Evolutionary conservation across 75 land plant genomes (phyloP), one percentile per base, ranked within the genome.

Genomic region (Azolla pinnata): DNA sequence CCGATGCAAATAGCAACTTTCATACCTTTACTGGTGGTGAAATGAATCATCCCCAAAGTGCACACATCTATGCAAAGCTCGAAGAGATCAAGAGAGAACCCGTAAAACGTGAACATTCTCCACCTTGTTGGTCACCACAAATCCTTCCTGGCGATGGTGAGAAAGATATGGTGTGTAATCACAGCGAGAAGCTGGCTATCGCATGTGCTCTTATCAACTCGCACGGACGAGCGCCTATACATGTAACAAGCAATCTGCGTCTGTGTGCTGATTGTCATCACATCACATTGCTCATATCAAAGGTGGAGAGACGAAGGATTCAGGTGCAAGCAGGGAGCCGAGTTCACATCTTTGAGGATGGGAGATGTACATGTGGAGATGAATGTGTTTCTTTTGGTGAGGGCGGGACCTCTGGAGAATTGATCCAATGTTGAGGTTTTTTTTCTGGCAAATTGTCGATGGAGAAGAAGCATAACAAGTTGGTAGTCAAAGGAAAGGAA

Each of bases 251-350:
- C 61, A 76, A 85, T 69, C 53, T 79, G 30, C 68, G 85, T 24
- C 56, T 81, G 5, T 78, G 85, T 67, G 85, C 57, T 45, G 79
- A 75, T 56, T 82, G 88, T 68, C 88, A 85, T 57, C 70, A 63
- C 52, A 70, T 75, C 47, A 54, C 71, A 31, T 81, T 79, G 31
- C 72, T 78, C 47, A 35, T 81, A 29, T 82, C 88, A 7, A 82
- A 57, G 47, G 32, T 76, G n/a, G 21, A 60, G 18, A 51, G 52
- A 53, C 49, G 74, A 26, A 70, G 69, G 34, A 71, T 85, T 42
- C 5, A 76, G 44, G 82, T 85, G 45, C 78, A 79, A 63, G 88
- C 79, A 70, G 67, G 77, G 17, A 70, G 62, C 44, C 67, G 85
- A 59, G 73, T 75, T 51, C 88, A 85, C 69, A 58, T 54, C 35